A percentile compares a stretch with the other conserved stretches of the same genome.
Evolutionary conservation across 2,329 filamentous ascomycete species (phyloP).

Genomic region (Scedosporium dehoogii): DNA sequence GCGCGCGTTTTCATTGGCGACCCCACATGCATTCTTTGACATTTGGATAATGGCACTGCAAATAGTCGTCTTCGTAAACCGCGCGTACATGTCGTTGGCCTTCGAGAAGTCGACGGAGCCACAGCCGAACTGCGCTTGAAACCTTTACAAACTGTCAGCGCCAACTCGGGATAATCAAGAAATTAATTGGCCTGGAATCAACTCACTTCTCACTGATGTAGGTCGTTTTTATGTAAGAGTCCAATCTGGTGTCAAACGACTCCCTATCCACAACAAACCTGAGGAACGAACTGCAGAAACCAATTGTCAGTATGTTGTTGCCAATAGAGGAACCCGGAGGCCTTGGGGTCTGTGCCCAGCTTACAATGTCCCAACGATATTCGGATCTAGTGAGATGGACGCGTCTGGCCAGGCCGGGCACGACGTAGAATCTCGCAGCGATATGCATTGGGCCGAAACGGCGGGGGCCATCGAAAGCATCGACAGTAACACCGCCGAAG

Average conservation of each 20-base stretch:
- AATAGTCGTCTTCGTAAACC: conserved; percentile 83
- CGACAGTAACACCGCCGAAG: conserved; percentile 1
- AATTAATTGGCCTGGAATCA: neutral
- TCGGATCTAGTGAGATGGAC: conserved; percentile 56
- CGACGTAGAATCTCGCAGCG: conserved; percentile 56
- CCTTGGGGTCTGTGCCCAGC: conserved; percentile 18
- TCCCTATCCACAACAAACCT: conserved; percentile 64
- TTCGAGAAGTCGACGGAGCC: conserved; percentile 65
- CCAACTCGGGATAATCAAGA: neutral
- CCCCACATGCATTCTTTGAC: conserved; percentile 59
- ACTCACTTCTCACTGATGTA: conserved; percentile 73
- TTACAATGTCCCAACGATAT: conserved; percentile 54
- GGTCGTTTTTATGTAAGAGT: conserved; percentile 59
- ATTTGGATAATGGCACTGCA: conserved; percentile 94
- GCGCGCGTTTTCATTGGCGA: conserved; percentile 52
- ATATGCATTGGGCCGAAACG: conserved; percentile 43
- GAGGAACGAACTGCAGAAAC: conserved; percentile 63
- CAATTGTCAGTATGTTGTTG: conserved; percentile 11
- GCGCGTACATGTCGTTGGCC: conserved; percentile 75
- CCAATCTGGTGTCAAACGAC: conserved; percentile 69
- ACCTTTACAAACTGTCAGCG: conserved; percentile 34
- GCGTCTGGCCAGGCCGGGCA: conserved; percentile 66
- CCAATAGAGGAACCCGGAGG: neutral
- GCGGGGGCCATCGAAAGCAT: neutral
- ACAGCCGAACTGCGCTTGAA: conserved; percentile 72